Evolutionary conservation across 1,284 basidiomycete species (phyloP).

Genomic region (Chalciporus sp.): DNA sequence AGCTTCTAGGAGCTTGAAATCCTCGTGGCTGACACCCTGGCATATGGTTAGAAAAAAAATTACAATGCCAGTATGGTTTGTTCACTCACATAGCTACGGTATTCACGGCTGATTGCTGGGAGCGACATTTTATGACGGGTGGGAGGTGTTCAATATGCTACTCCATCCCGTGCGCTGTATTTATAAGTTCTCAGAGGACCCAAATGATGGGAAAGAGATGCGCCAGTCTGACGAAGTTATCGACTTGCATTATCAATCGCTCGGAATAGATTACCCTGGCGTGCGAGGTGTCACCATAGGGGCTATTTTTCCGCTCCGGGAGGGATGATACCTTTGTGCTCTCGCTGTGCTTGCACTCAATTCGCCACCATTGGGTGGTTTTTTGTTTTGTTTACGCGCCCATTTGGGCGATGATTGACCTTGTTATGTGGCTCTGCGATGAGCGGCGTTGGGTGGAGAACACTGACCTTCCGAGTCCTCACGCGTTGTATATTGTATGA

Average conservation of each 20-base stretch:
- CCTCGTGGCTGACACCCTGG: constrained; percentile 25
- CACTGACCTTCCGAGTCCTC: no score
- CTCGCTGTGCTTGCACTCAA: no score
- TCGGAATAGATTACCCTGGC: neutral
- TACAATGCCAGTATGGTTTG: neutral
- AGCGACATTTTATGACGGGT: constrained; percentile 16
- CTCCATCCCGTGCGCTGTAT: neutral
- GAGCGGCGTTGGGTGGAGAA: no score
- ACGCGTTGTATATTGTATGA: no score
- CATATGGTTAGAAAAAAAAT: constrained; percentile 12
- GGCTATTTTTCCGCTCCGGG: neutral
- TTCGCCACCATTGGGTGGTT: no score
- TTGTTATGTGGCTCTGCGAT: no score
- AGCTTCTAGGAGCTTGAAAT: constrained; percentile 36
- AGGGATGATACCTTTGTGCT: no score
- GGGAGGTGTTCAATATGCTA: neutral
- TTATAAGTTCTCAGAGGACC: neutral
- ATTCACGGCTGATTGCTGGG: constrained; percentile 37
- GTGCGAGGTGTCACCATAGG: neutral
- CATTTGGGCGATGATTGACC: no score
- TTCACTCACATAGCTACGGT: constrained; percentile 31
- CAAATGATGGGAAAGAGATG: neutral
- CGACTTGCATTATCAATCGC: no score
- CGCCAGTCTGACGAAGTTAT: no score
- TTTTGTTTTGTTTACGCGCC: no score